These are phyloP conservation scores for Ophiocordyceps camponoti-saundersi DNA, from an alignment of 2,329 filamentous ascomycete genomes.

Conservation along the genomic window DNA sequence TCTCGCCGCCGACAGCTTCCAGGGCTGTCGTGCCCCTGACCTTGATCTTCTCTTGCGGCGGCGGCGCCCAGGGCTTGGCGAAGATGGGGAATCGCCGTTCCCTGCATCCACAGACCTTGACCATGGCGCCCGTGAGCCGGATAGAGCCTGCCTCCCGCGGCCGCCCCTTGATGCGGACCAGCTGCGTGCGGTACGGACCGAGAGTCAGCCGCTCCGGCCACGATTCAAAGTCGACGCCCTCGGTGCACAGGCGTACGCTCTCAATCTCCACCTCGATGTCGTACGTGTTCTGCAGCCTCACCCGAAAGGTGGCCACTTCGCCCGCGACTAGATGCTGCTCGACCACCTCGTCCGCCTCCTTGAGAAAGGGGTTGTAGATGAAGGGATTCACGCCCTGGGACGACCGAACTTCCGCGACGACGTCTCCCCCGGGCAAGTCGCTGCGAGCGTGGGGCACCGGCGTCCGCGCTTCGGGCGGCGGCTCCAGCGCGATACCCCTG, in stretches of 20 bases:
- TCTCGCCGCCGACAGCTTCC: constrained; percentile 22
- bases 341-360: constrained; percentile 40
- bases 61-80: constrained; percentile 55
- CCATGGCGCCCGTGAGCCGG: constrained; percentile 58
- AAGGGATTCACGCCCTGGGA: constrained; percentile 64
- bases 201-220: constrained; percentile 48
- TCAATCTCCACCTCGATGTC: constrained; percentile 88
- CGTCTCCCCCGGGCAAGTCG: constrained; percentile 27
- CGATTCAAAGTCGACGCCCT: constrained; percentile 57
- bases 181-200: constrained; percentile 69
- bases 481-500: constrained; percentile 55
- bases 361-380: constrained; percentile 86
- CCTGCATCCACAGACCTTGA: constrained; percentile 68
- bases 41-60: constrained; percentile 59
- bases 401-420: constrained; percentile 27
- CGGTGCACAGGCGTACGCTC: constrained; percentile 55
- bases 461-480: constrained; percentile 38
- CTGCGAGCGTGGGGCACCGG: constrained; percentile 49
- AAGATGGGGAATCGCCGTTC: constrained; percentile 78
- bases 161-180: constrained; percentile 52
- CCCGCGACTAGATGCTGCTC: constrained; percentile 61
- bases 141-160: constrained; percentile 51
- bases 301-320: constrained; percentile 59
- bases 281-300: constrained; percentile 85
- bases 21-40: constrained; percentile 48